Base-by-base conservation (phyloP, 306 rosid species). In the Begonia masoniana region DNA sequence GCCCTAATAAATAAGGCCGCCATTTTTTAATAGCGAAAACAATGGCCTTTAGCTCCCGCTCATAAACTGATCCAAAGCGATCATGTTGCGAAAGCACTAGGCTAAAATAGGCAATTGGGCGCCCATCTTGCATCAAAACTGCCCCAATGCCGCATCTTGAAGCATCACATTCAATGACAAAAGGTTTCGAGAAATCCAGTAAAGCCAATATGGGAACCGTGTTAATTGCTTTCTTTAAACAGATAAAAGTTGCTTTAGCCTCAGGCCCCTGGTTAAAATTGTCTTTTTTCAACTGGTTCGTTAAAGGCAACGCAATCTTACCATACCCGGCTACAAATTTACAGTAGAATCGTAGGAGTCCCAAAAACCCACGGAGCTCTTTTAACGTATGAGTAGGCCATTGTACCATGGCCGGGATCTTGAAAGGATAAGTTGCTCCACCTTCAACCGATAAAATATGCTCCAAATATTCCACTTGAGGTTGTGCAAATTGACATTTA, bases 21-120 rank as follows among this genome's bases (percentile, higher is more conserved):
- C 19, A 17, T 9, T 47, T 59, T 5, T 23, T 0, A 0, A 48
- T 10, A 2, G 54, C 47, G 0, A 26, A 13, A 0, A 59, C 51
- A 6, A 60, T 15, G 0, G 51, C 42, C 36, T 17, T 15, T 2
- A 16, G 5, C 15, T 60, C 51, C 36, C 6, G 5, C n/a, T 60
- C 50, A 17, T 17, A 51, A 2, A 17, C 9, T 5, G 57, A 42
- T 3, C 21, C n/a, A 9, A 12, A 12, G 0, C 13, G n/a, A 1
- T 9, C 2, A 0, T 13, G 0, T 0, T 11, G n/a, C 0, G 19
- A 31, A 2, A 61, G 13, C 0, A 24, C 51, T 5, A 24, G 15
- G 11, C 54, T 59, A 15, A 17, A 41, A 5, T 0, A 61, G 0
- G 58, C 51, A 2, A 61, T 13, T 0, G 17, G 57, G 0, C n/a